These are phyloP conservation scores for Ambrosiella cleistominuta DNA, from an alignment of 2,329 filamentous ascomycete genomes.

Conservation along the genomic window DNA sequence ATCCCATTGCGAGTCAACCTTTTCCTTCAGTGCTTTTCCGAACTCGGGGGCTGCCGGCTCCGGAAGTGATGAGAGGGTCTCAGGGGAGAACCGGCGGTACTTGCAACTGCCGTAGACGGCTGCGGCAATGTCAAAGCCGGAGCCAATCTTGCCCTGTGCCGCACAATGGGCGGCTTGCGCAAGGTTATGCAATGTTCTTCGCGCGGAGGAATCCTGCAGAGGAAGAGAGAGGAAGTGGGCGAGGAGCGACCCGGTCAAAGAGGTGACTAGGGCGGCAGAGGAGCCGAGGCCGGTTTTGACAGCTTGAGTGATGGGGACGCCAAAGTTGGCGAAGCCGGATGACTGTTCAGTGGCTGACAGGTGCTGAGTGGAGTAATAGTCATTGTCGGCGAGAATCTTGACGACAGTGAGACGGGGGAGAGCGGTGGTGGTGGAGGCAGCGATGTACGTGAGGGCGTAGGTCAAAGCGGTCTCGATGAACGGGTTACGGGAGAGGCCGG, in stretches of 20 bases:
- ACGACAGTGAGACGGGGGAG: constrained; percentile 44
- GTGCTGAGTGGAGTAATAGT: constrained; percentile 67
- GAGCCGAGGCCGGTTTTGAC: constrained; percentile 95
- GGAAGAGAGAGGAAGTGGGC: constrained; percentile 49
- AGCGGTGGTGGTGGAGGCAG: constrained; percentile 18
- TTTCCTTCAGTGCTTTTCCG: constrained; percentile 39
- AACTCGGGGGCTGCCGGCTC: constrained; percentile 52
- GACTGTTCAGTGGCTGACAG: constrained; percentile 15
- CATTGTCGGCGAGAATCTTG: constrained; percentile 77
- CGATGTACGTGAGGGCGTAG: constrained; percentile 74
- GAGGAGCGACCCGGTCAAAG: constrained; percentile 62
- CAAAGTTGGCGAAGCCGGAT: constrained; percentile 58
- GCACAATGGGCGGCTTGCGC: constrained; percentile 88
- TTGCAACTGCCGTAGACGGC: constrained; percentile 83
- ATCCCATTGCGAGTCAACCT: constrained; percentile 59
- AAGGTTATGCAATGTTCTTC: constrained; percentile 66
- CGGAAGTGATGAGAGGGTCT: constrained; percentile 48
- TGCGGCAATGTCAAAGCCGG: constrained; percentile 85
- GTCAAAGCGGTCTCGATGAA: constrained; percentile 86
- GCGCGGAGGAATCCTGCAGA: constrained; percentile 15
- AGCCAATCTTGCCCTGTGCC: constrained; percentile 90
- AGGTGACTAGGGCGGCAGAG: constrained; percentile 81
- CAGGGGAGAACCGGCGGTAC: constrained; percentile 83
- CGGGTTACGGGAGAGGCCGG: constrained; percentile 37
- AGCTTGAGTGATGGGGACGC: constrained; percentile 54